These are phyloP conservation scores for Yamadazyma membranifaciens DNA, from an alignment of 1,139 yeast genomes.

Conservation along the genomic window DNA sequence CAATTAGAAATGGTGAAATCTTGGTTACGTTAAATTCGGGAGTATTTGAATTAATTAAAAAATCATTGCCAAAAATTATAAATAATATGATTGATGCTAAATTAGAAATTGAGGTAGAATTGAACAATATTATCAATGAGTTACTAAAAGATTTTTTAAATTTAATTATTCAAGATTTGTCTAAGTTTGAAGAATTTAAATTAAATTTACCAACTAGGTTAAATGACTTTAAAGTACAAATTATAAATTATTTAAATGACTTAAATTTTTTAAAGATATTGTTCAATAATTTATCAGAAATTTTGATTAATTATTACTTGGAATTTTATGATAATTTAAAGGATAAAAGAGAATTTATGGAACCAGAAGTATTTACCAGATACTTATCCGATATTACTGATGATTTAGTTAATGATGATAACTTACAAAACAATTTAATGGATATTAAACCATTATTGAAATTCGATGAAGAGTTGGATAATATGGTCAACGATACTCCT, in stretches of 20 bases:
- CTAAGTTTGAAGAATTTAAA: constrained; percentile 35
- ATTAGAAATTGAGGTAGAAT: constrained; percentile 68
- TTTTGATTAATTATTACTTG: constrained; percentile 33
- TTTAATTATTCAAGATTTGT: constrained; percentile 32
- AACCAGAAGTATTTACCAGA: constrained; percentile 53
- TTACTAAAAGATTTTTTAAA: constrained; percentile 47
- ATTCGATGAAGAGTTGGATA: constrained; percentile 14
- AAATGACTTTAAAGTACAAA: constrained; percentile 54
- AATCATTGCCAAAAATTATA: constrained; percentile 78
- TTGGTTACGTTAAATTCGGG: constrained; percentile 35
- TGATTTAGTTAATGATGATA: constrained; percentile 14
- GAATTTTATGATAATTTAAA: constrained; percentile 24
- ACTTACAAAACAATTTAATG: constrained; percentile 12
- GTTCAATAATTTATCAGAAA: constrained; percentile 30
- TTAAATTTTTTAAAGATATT: constrained; percentile 29
- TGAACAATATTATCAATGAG: constrained; percentile 67
- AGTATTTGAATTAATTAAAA: constrained; percentile 59
- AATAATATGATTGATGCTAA: constrained; percentile 86
- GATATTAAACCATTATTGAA: constrained; percentile 17
- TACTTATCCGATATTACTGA: constrained; percentile 30
- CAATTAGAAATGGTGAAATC: constrained; percentile 39
- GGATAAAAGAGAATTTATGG: constrained; percentile 41
- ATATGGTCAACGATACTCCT: neutral
- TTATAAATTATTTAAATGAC: constrained; percentile 47
- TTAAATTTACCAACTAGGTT: constrained; percentile 50